phyloP scores from a whole-genome alignment of 768 basidiomycete genomes.

The Naganishia friedmannii region DNA sequence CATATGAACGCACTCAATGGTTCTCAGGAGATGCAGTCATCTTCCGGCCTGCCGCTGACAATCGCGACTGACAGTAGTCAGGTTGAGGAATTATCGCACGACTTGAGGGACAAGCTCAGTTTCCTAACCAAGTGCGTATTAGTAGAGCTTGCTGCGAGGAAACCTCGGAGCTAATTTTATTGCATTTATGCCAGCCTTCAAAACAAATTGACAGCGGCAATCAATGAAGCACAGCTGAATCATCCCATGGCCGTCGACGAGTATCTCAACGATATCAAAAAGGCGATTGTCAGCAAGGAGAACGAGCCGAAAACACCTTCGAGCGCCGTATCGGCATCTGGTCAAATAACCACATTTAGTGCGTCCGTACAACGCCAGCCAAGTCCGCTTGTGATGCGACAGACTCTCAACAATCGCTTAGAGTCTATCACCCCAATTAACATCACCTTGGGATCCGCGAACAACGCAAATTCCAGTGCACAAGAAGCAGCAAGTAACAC shows the following conservation, averaged over 20 bases:
- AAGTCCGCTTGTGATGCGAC: slow-evolving; percentile 16
- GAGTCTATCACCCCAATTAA: slow-evolving; percentile 26
- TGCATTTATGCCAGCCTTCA: slow-evolving; percentile 37
- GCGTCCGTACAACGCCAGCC: slow-evolving; percentile 18
- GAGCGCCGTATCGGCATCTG: slow-evolving; percentile 7
- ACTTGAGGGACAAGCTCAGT: slow-evolving; percentile 45
- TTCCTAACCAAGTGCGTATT: slow-evolving; percentile 46
- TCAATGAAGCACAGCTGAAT: slow-evolving; percentile 44
- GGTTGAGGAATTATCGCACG: slow-evolving; percentile 39
- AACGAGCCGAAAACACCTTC: slow-evolving; percentile 24
- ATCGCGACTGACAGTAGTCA: slow-evolving; percentile 37
- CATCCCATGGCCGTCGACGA: slow-evolving; percentile 43
- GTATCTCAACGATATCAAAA: slow-evolving; percentile 45
- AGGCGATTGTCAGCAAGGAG: slow-evolving; percentile 40
- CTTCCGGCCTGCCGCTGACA: slow-evolving; percentile 26
- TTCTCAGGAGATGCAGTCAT: slow-evolving; percentile 21
- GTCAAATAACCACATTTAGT: slow-evolving; percentile 7
- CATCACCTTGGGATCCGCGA: slow-evolving; percentile 8
- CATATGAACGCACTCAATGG: slow-evolving; percentile 3
- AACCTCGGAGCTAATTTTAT: not conserved
- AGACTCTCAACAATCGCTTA: slow-evolving; percentile 8
- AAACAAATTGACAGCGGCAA: slow-evolving; percentile 43
- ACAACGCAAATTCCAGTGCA: slow-evolving; percentile 3
- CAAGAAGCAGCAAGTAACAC: slow-evolving; percentile 1
- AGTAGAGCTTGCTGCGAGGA: not conserved